Percentiles rank a stretch among this genome's conserved stretches.
Evolutionary conservation across 1,284 basidiomycete species (phyloP).

Genomic region (Cutaneotrichosporon mucoides): DNA sequence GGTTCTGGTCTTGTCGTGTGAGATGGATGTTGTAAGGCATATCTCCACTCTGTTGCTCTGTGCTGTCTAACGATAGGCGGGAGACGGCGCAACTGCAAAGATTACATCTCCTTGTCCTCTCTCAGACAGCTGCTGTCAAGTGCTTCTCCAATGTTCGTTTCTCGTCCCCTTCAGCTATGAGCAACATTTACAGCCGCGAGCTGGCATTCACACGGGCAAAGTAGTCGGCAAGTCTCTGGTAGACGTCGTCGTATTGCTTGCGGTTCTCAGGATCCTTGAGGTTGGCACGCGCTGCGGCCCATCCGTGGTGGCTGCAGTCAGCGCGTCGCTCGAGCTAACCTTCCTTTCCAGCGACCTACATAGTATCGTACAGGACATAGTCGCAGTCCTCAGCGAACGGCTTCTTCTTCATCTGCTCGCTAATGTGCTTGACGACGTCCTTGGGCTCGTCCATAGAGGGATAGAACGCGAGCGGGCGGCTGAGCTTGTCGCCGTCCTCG

Average conservation of each 20-base stretch:
- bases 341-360: slow-evolving; percentile 36
- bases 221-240: slow-evolving; percentile 56
- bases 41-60: too few species aligned
- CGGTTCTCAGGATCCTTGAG: slow-evolving; percentile 61
- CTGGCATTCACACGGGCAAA: slow-evolving; percentile 35
- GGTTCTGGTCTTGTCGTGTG: neutral
- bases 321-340: too few species aligned
- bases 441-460: slow-evolving; percentile 39
- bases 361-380: slow-evolving; percentile 39
- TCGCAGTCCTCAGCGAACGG: slow-evolving; percentile 25
- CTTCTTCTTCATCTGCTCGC: slow-evolving; percentile 23
- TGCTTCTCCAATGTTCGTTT: too few species aligned
- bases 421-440: slow-evolving; percentile 34
- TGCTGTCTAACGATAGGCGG: too few species aligned
- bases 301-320: slow-evolving; percentile 60
- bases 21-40: too few species aligned
- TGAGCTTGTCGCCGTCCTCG: slow-evolving; percentile 37
- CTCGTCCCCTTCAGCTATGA: neutral
- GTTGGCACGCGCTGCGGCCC: slow-evolving; percentile 66
- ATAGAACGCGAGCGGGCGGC: slow-evolving; percentile 37
- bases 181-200: neutral
- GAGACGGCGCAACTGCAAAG: too few species aligned
- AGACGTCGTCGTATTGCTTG: slow-evolving; percentile 65
- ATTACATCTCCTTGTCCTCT: too few species aligned
- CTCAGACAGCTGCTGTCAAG: too few species aligned